phyloP scores from a whole-genome alignment of 371 early-diverging fungal genomes.

The Syncephalastrum sp. region DNA sequence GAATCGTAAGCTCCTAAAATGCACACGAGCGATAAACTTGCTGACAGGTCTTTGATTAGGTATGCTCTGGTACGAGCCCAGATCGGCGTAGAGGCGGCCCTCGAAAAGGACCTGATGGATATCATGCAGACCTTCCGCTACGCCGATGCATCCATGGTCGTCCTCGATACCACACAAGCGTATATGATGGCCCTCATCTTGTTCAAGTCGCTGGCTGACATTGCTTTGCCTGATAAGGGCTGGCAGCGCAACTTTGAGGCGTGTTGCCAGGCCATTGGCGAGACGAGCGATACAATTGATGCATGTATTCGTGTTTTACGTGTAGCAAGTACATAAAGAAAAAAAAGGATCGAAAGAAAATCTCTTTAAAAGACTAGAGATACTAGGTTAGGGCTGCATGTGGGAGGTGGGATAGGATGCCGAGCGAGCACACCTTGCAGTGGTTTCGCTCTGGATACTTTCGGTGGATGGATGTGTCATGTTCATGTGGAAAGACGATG shows the following conservation, averaged over 20 bases:
- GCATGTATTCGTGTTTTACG: constrained; percentile 47
- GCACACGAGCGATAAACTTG: no score
- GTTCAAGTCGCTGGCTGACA: constrained; percentile 33
- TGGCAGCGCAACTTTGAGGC: constrained; percentile 31
- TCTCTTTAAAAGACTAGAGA: no score
- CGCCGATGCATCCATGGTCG: constrained; percentile 40
- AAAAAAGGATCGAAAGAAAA: not conserved
- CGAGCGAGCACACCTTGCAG: no score
- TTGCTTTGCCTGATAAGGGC: constrained; percentile 9
- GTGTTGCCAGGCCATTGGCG: constrained; percentile 35
- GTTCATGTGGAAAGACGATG: no score
- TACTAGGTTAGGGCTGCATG: no score
- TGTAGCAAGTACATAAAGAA: constrained; percentile 37
- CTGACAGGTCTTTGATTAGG: constrained; percentile 14
- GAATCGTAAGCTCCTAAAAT: constrained; percentile 35
- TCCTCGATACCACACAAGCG: constrained; percentile 38
- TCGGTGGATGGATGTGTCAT: no score
- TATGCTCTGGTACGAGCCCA: constrained; percentile 37
- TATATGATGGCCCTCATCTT: constrained; percentile 51
- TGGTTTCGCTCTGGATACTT: no score
- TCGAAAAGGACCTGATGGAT: constrained; percentile 46
- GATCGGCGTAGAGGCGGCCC: constrained; percentile 23
- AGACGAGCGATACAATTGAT: constrained; percentile 36
- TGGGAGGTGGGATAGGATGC: no score
- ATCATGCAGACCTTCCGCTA: constrained; percentile 47